Conservation (phyloP, 345 rosid species). For the Erodium maritimum region DNA sequence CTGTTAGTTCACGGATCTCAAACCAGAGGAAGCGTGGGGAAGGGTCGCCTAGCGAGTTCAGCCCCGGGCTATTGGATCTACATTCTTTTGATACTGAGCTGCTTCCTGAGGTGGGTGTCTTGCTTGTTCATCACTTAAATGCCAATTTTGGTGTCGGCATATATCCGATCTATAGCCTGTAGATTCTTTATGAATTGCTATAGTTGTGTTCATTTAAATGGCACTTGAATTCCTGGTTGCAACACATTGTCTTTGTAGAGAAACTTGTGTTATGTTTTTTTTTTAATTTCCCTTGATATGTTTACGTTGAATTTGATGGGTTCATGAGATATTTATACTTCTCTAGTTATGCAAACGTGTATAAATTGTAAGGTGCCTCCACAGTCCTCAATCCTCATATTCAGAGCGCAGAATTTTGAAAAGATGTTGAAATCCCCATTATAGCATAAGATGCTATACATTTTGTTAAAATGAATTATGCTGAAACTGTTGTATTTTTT, state of each 20-base stretch:
- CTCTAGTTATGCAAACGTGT: no score
- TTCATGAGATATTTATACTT: neutral
- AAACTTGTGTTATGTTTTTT: no score
- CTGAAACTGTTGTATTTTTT: neutral
- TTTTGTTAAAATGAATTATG: no score
- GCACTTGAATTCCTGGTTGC: neutral
- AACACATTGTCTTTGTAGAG: no score
- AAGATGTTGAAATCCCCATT: neutral
- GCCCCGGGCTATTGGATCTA: constrained; percentile 96
- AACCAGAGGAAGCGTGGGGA: constrained; percentile 61
- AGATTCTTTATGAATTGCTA: no score
- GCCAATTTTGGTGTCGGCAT: neutral
- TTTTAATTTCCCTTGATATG: no score
- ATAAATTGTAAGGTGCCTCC: no score
- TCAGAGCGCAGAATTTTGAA: no score
- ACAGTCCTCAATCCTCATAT: no score
- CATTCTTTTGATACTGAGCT: constrained; percentile 94
- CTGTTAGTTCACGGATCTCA: constrained; percentile 45
- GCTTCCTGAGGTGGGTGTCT: constrained; percentile 67
- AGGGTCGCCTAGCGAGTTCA: constrained; percentile 57
- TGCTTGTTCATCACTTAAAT: neutral
- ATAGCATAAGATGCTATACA: neutral
- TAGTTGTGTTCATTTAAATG: neutral
- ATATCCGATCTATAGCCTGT: no score
- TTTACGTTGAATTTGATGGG: no score